These are phyloP conservation scores for Physocladia obscura DNA, from an alignment of 192 early-diverging fungal genomes.

Conservation along the genomic window DNA sequence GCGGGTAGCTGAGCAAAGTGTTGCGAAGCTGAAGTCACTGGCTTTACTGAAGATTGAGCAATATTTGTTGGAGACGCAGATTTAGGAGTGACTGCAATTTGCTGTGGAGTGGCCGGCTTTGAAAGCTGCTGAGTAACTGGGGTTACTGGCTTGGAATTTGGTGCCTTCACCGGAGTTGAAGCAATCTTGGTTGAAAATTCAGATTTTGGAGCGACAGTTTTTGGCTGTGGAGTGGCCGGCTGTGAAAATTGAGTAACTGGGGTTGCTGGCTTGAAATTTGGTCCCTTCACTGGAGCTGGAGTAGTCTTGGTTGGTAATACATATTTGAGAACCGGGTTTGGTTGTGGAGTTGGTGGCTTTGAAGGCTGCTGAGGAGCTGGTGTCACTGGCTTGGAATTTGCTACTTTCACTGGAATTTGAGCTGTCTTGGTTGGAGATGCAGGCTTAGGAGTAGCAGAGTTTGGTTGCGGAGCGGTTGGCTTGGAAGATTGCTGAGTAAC, in stretches of 20 bases:
- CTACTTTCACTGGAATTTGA: too few relatives aligned
- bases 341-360: not conserved
- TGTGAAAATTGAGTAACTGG: not conserved
- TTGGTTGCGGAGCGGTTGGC: not conserved
- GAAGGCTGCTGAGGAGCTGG: too few relatives aligned
- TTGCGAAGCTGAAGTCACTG: too few relatives aligned
- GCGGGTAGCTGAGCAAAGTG: too few relatives aligned
- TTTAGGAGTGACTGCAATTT: too few relatives aligned
- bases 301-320: not conserved
- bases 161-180: not conserved
- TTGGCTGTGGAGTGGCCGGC: not conserved
- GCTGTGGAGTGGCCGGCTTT: slow-evolving; percentile 1
- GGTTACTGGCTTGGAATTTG: not conserved
- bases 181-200: not conserved
- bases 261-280: slow-evolving; percentile 1
- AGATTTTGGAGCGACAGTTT: slow-evolving; percentile 6
- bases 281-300: not conserved
- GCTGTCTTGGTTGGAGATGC: slow-evolving; percentile 14
- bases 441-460: not conserved
- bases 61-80: too few relatives aligned
- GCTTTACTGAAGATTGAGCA: too few relatives aligned
- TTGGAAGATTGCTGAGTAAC: not conserved
- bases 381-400: too few relatives aligned
- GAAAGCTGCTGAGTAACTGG: not conserved
- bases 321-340: not conserved